Evolutionary conservation across 306 rosid species (phyloP), one percentile per base, ranked within the genome.

Genomic region (Chamaecrista fasciculata): DNA sequence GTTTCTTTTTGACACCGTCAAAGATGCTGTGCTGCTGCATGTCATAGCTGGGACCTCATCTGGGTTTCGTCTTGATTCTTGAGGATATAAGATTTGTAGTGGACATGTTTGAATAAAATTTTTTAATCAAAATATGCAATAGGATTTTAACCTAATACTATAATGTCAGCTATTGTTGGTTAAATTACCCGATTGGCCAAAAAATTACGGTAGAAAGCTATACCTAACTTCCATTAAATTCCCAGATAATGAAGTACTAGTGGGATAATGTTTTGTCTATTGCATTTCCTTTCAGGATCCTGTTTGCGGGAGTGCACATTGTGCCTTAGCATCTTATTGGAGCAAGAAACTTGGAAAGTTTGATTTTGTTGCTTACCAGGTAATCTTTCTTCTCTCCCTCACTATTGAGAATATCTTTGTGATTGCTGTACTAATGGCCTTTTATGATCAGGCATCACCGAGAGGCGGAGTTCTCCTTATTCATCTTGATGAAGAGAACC

Each of bases 241-340:
- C 29, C 37, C 50, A 4, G 3, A 6, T 4, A 4, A 6, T 11
- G 40, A 37, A 19, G 33, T 61, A 60, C 6, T 11, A 59, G 26
- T 28, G 58, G 24, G 36, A 40, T 31, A 23, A 68, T 39, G 18
- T 18, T 49, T 4, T 15, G 47, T 20, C 16, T 16, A 56, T 44
- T 21, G 4, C 0, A 40, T 56, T 42, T 20, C 11, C 25, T 68
- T 67, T 67, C 74, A 84, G 97, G 97, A 88, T 82, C 86, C 86
- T 51, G 96, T 76, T 49, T 61, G 79, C 67, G 92, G 92, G 68
- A 86, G 82, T 72, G 92, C 87, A 58, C 91, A 88, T 63, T 88
- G 96, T 78, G 82, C 75, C 56, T 81, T 91, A 66, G 87, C 96
- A 70, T 49, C 70, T 11, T 84, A 86, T 58, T 91, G 95, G 92